Percentiles rank a stretch among this genome's conserved stretches.
Conservation (phyloP, 1,284 basidiomycete species). For the Microbotryum lychnidis-dioicae region DNA sequence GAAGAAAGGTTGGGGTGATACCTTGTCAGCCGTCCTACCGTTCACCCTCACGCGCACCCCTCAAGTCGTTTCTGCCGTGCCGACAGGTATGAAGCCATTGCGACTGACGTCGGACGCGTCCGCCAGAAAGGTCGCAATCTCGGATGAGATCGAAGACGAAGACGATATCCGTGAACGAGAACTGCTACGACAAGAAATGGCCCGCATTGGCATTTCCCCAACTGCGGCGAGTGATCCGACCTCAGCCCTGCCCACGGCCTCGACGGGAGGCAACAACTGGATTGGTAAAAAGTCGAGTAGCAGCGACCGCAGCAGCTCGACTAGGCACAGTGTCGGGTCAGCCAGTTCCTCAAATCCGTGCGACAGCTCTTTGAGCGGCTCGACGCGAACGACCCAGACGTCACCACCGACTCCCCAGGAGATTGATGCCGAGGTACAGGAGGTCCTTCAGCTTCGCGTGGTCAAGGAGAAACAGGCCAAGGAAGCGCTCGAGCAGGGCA, state of each 20-base stretch:
- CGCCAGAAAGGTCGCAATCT: constrained; percentile 12
- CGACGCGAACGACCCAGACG: constrained; percentile 4
- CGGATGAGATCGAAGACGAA: constrained; percentile 30
- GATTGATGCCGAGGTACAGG: neutral
- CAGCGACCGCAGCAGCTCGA: neutral
- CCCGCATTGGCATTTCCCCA: constrained; percentile 15
- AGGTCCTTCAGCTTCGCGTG: constrained; percentile 4
- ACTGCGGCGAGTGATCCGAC: constrained; percentile 7
- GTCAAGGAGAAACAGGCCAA: constrained; percentile 9
- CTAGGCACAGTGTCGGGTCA: neutral
- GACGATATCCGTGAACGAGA: constrained; percentile 30
- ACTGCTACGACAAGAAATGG: constrained; percentile 21
- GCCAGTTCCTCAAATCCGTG: neutral
- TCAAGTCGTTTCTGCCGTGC: neutral
- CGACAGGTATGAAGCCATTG: constrained; percentile 20
- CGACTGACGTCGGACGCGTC: constrained; percentile 13
- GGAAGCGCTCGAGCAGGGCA: constrained; percentile 13
- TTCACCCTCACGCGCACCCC: constrained; percentile 3
- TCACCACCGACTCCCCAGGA: constrained; percentile 4
- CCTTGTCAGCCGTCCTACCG: neutral
- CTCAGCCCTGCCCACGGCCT: neutral
- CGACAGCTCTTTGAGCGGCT: neutral
- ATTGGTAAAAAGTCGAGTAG: neutral
- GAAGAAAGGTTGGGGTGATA: neutral
- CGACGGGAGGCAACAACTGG: neutral